Conservation (phyloP, 2,329 filamentous ascomycete species). For the Camptophora hylomeconis region DNA sequence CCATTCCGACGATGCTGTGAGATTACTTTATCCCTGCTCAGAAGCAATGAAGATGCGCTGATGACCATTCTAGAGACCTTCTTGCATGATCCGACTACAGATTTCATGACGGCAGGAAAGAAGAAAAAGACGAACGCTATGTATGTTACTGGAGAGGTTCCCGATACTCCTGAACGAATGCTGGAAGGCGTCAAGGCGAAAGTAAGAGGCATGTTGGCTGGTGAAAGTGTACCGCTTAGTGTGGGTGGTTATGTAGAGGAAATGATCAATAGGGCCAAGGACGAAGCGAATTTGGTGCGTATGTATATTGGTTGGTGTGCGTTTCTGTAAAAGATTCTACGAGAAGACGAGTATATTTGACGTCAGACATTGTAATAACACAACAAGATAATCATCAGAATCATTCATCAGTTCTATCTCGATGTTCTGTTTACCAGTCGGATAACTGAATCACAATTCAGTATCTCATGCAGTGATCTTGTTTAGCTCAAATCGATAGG, state of each 20-base stretch:
- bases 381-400: no score
- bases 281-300: slow-evolving; percentile 63
- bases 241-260: slow-evolving; percentile 97
- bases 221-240: slow-evolving; percentile 82
- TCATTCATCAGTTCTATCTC: no score
- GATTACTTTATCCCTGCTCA: slow-evolving; percentile 67
- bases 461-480: no score
- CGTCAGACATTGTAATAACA: no score
- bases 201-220: slow-evolving; percentile 66
- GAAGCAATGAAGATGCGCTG: slow-evolving; percentile 87
- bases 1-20: slow-evolving; percentile 87
- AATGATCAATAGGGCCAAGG: slow-evolving; percentile 74
- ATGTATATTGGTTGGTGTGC: slow-evolving; percentile 98
- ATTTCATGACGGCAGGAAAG: slow-evolving; percentile 60
- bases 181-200: slow-evolving; percentile 81
- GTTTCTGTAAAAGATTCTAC: slow-evolving; percentile 42
- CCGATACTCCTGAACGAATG: slow-evolving; percentile 63
- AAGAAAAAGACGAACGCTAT: slow-evolving; percentile 36
- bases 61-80: slow-evolving; percentile 98
- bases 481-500: no score
- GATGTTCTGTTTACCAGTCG: no score
- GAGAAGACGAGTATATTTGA: no score
- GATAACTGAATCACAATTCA: no score
- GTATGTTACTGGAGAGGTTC: slow-evolving; percentile 34
- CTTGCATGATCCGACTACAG: slow-evolving; percentile 89